Percentiles rank a stretch among this genome's conserved stretches.
Conservation (phyloP, 129 eudicot species). For the Helichrysum umbraculigerum region DNA sequence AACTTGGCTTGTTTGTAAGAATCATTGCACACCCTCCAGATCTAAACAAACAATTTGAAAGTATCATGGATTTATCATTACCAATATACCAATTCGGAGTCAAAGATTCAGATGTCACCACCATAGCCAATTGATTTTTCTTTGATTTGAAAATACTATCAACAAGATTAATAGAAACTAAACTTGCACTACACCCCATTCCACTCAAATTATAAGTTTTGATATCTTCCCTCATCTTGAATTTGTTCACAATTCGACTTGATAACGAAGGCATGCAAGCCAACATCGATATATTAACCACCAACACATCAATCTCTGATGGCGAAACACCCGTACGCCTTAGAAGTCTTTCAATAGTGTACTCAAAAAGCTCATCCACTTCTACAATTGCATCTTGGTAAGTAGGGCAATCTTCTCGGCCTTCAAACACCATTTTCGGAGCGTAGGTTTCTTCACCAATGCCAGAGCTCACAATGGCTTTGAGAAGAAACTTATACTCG, state of each 20-base stretch:
- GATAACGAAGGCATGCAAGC: slow-evolving; percentile 63
- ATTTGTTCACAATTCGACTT: slow-evolving; percentile 54
- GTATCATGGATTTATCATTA: slow-evolving; percentile 79
- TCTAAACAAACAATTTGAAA: slow-evolving; percentile 75
- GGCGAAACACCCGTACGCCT: slow-evolving; percentile 43
- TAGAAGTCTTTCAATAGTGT: slow-evolving; percentile 39
- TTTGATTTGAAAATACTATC: slow-evolving; percentile 56
- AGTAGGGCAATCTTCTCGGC: slow-evolving; percentile 40
- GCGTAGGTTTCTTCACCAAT: slow-evolving; percentile 51
- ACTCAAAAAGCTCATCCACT: slow-evolving; percentile 46
- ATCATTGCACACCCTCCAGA: slow-evolving; percentile 76
- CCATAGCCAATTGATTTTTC: slow-evolving; percentile 51
- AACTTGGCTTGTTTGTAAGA: slow-evolving; percentile 55
- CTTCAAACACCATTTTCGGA: slow-evolving; percentile 48
- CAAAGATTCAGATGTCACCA: slow-evolving; percentile 78
- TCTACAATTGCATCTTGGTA: slow-evolving; percentile 34
- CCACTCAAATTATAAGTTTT: slow-evolving; percentile 74
- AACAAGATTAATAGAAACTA: slow-evolving; percentile 59
- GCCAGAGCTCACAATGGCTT: slow-evolving; percentile 45
- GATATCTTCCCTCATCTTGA: slow-evolving; percentile 73
- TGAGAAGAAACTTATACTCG: slow-evolving; percentile 45
- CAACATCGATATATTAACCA: slow-evolving; percentile 76
- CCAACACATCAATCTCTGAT: slow-evolving; percentile 66
- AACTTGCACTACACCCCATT: slow-evolving; percentile 95
- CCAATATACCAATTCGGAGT: slow-evolving; percentile 83